Base-by-base conservation (phyloP, 108 stramenopile genomes). In the Epithemia pelagica region DNA sequence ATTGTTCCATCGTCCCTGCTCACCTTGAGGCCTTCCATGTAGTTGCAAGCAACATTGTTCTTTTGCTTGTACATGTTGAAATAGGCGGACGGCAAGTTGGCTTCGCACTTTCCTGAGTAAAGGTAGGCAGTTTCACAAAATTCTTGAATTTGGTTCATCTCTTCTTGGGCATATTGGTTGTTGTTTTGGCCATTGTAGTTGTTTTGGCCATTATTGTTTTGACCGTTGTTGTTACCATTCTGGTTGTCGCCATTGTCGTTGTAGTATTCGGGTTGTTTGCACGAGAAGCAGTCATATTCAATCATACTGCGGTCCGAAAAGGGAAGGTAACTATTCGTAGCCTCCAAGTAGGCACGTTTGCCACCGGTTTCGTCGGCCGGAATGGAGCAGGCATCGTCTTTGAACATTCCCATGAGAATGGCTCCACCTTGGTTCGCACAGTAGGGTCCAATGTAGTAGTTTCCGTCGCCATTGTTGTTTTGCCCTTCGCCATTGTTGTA, bases 11-110 rank as follows among this genome's bases (percentile, higher is more conserved):
- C 81, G 71, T 74, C 82, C 51, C 85, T 70, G 21, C 74, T 69
- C 54, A 88, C 82, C 68, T 83, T 85, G 76, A 91, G 84, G 32
- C 90, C 90, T 33, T 83, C 62, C 70, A 91, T 91, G 79, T 84
- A 91, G 63, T 72, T 83, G 73, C 90, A 91, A 21, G 82, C 90
- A 61, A 79, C 74, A 53, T 79, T 69, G 78, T 88, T 88, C 62
- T 79, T 68, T 73, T 86, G 84, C 15, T 46, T 46, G 37, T 10
- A 46, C 37, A 46, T 46, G 37, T 46, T 46, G 37, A 46, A 46
- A 66, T 77, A 76, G 21, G 18, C 8, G 63, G 52, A 67, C 52
- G 20, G 59, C 62, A 37, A 88, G 75, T n/a, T 32, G 2, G 73
- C 30, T 62, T 91, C 90, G 76, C 90, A 91, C 74, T 91, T 91